phyloP scores from a whole-genome alignment of 2,329 filamentous ascomycete genomes.

The Cladosporium sp. region DNA sequence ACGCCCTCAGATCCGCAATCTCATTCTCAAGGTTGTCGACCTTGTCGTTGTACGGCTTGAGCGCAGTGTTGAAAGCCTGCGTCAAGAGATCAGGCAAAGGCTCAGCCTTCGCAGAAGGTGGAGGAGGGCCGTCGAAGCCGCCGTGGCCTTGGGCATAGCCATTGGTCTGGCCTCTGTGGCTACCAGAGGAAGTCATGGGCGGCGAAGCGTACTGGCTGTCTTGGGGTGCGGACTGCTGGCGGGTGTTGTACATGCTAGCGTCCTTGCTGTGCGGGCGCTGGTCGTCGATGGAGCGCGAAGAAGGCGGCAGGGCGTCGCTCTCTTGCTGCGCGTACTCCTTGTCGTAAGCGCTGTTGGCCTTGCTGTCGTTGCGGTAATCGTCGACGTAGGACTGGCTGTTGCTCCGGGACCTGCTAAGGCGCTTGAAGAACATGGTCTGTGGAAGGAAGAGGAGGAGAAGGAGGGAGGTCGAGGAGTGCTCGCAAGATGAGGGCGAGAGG shows the following conservation, averaged over 20 bases:
- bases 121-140: slow-evolving; percentile 26
- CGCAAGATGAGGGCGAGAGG: neutral
- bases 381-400: slow-evolving; percentile 54
- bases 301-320: slow-evolving; percentile 41
- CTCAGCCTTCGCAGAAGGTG: slow-evolving; percentile 34
- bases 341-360: slow-evolving; percentile 48
- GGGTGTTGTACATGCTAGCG: slow-evolving; percentile 39
- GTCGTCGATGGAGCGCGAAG: slow-evolving; percentile 38
- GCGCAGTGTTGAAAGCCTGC: slow-evolving; percentile 55
- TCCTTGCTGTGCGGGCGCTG: slow-evolving; percentile 30
- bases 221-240: slow-evolving; percentile 42
- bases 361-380: slow-evolving; percentile 42
- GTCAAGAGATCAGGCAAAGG: slow-evolving; percentile 53
- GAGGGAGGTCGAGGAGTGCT: neutral
- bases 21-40: slow-evolving; percentile 54
- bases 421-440: slow-evolving; percentile 51
- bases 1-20: slow-evolving; percentile 51
- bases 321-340: slow-evolving; percentile 40
- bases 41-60: slow-evolving; percentile 54
- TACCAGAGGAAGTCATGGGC: slow-evolving; percentile 22
- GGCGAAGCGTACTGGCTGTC: slow-evolving; percentile 33
- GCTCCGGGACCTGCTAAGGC: slow-evolving; percentile 45
- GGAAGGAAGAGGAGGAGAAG: slow-evolving; percentile 24
- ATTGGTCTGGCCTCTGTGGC: slow-evolving; percentile 22
- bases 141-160: slow-evolving; percentile 21